phyloP scores from a whole-genome alignment of 331 rosid genomes.

The Acacia concinna region DNA sequence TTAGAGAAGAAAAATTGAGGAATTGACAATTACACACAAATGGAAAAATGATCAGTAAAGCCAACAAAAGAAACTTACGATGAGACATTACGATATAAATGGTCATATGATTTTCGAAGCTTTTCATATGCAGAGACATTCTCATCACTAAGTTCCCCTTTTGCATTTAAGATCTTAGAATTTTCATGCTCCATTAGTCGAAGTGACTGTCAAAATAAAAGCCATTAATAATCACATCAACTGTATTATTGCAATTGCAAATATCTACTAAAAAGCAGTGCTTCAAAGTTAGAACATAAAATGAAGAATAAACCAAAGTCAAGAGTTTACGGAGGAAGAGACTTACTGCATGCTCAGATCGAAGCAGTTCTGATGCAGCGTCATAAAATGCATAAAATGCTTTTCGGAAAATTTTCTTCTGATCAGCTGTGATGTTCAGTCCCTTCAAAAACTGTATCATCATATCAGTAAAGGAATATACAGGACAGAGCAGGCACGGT shows the following conservation, averaged over 20 bases:
- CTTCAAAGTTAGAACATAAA: neutral
- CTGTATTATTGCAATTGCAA: neutral
- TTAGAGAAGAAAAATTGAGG: neutral
- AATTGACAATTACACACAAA: slow-evolving; percentile 19
- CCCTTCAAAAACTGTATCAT: slow-evolving; percentile 82
- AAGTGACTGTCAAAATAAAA: slow-evolving; percentile 65
- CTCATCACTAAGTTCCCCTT: slow-evolving; percentile 96
- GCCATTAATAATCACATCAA: slow-evolving; percentile 30
- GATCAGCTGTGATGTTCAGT: slow-evolving; percentile 82
- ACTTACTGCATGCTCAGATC: slow-evolving; percentile 92
- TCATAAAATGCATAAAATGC: slow-evolving; percentile 82
- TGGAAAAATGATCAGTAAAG: slow-evolving; percentile 1
- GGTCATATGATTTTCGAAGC: slow-evolving; percentile 93
- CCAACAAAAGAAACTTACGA: slow-evolving; percentile 65
- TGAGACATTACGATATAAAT: slow-evolving; percentile 82
- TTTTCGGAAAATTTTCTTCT: slow-evolving; percentile 82
- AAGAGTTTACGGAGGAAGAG: slow-evolving; percentile 14
- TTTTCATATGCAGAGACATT: slow-evolving; percentile 84
- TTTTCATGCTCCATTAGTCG: slow-evolving; percentile 94
- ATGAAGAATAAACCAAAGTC: slow-evolving; percentile 2
- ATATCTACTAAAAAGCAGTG: slow-evolving; percentile 13
- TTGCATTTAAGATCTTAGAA: slow-evolving; percentile 91
- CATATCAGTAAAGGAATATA: slow-evolving; percentile 39
- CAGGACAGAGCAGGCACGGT: slow-evolving; percentile 17
- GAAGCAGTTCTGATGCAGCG: slow-evolving; percentile 84